Base-by-base conservation (phyloP, 169 alveolate species). In the Plasmodium chabaudi region DNA sequence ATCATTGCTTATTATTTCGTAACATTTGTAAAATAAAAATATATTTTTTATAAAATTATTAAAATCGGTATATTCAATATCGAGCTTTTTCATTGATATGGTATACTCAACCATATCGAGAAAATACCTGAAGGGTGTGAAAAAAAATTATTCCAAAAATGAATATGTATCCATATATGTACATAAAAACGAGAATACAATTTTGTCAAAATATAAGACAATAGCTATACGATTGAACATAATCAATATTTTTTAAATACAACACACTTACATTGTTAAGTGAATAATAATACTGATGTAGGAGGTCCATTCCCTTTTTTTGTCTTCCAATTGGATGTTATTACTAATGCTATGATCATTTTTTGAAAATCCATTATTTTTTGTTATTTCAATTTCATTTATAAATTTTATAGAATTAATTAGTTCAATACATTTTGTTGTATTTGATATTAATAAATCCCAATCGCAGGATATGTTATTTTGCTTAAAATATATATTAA, bases 71-170 rank as follows among this genome's bases (percentile, higher is more conserved):
- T 67, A 79, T 15, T 82, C 90, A 55, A 82, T 46, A 17, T 51
- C 23, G 1, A 70, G 25, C 84, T 42, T 82, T 60, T 67, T 82
- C 72, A 82, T 82, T 4, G 73, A 71, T 9, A 82, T 44, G 2
- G 64, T 65, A 53, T 67, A 82, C 56, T 82, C 90, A 34, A 82
- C 39, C 90, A 67, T 82, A 39, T 82, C 90, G 19, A 82, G 57
- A 63, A 67, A 82, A 49, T 82, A 49, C 9, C 90, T 82, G 72
- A 57, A 67, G 21, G 15, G 12, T 17, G 51, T 42, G 23, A 21
- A 63, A 71, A n/a, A 19, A 51, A 53, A 71, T 21, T 42, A 51
- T 27, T 15, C 7, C 17, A 13, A 13, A 25, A 55, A 21, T 25
- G 61, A 5, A 9, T 46, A 19, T 7, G 0, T 55, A 21, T 34